These are phyloP conservation scores for Colletotrichum sp. DNA, from an alignment of 2,329 filamentous ascomycete genomes.

Conservation along the genomic window DNA sequence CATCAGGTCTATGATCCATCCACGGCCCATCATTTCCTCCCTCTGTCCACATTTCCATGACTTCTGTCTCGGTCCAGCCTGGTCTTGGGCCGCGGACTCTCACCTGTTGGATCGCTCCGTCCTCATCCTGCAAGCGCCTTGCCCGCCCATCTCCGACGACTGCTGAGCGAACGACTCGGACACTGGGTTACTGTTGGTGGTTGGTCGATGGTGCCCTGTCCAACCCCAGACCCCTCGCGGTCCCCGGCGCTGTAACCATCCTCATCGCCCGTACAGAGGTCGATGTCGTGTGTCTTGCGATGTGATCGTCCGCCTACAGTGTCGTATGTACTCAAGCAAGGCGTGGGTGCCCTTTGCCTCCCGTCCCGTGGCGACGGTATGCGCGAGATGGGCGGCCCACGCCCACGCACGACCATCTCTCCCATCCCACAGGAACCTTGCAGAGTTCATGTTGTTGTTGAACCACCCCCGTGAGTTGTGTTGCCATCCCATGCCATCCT, in stretches of 20 bases:
- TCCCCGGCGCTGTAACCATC: not conserved
- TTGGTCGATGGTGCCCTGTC: not conserved
- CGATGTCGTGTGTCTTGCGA: not conserved
- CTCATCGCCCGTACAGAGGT: not conserved
- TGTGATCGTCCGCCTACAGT: not conserved
- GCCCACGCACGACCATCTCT: not conserved
- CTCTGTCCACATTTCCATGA: not conserved
- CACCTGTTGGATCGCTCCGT: not conserved
- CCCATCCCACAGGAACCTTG: not conserved
- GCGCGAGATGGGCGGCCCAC: not conserved
- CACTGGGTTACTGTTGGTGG: not conserved
- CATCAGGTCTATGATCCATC: conserved; percentile 10
- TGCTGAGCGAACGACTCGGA: not conserved
- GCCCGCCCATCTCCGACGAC: not conserved
- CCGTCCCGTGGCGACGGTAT: conserved; percentile 15
- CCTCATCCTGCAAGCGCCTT: not conserved
- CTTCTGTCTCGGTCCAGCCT: conserved; percentile 10
- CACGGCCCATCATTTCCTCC: conserved; percentile 7
- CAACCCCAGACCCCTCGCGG: not conserved
- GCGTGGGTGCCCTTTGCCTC: not conserved
- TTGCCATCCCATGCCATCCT: not conserved
- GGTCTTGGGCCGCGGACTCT: not conserved
- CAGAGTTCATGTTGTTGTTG: not conserved
- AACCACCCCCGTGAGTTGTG: not conserved
- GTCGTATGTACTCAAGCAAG: not conserved